Evolutionary conservation across 2,329 filamentous ascomycete species (phyloP).

Genomic region (Neopestalotiopsis clavispora): DNA sequence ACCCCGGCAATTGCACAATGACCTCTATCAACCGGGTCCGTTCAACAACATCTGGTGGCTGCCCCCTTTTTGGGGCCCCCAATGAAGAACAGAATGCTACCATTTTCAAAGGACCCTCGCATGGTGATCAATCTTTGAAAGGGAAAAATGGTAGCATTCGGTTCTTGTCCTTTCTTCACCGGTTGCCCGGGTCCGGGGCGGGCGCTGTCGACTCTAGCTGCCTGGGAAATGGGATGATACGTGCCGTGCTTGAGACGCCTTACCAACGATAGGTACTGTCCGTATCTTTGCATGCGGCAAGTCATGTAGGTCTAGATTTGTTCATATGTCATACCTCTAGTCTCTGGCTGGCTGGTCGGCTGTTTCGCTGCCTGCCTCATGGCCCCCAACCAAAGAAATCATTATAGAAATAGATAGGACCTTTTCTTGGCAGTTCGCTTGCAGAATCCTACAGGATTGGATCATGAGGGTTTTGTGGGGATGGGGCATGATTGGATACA

Average conservation of each 20-base stretch:
- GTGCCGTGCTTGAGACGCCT: no score
- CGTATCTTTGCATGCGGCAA: not conserved
- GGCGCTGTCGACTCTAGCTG: no score
- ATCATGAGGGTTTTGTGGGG: not conserved
- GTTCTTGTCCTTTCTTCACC: not conserved
- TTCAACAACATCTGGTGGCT: not conserved
- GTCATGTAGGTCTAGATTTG: not conserved
- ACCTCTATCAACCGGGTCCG: not conserved
- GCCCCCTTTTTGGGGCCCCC: not conserved
- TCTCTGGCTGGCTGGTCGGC: no score
- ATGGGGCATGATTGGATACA: not conserved
- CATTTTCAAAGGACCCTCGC: not conserved
- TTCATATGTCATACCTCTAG: no score
- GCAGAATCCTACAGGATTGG: not conserved
- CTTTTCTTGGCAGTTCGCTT: not conserved
- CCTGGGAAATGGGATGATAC: no score
- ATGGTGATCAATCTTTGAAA: not conserved
- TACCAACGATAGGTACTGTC: not conserved
- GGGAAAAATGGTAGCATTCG: no score
- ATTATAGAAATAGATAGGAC: not conserved
- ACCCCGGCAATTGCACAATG: not conserved
- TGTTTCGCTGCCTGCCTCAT: not conserved
- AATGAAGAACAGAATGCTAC: not conserved
- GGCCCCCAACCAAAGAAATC: not conserved
- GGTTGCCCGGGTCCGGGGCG: not conserved